Percentiles rank a stretch among this genome's conserved stretches.
Evolutionary conservation across 2,329 filamentous ascomycete genomes (phyloP).

Genomic region (Aschersonia sp.): DNA sequence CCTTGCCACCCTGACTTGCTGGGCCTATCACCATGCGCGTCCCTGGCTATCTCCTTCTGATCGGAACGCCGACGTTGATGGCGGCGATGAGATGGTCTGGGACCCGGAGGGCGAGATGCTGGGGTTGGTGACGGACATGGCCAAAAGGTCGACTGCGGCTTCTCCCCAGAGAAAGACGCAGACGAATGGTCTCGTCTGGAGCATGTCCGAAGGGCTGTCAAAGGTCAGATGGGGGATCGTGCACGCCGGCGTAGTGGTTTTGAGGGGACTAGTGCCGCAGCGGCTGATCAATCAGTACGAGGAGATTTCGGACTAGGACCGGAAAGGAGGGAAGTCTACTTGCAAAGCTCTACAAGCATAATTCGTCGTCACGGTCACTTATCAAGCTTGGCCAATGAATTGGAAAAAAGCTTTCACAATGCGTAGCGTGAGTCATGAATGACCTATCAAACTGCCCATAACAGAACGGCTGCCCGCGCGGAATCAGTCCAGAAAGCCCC

Average conservation of each 20-base stretch:
- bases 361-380: too few species aligned
- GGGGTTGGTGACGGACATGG: constrained; percentile 23
- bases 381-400: constrained; percentile 1
- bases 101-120: constrained; percentile 33
- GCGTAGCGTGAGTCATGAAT: too few species aligned
- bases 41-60: constrained; percentile 3
- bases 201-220: constrained; percentile 39
- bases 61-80: constrained; percentile 3
- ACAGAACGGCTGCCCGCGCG: too few species aligned
- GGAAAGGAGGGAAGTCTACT: too few species aligned
- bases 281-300: constrained; percentile 9
- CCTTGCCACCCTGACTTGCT: constrained; percentile 40
- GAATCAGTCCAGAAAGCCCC: too few species aligned
- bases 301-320: background rate
- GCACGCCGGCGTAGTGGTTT: constrained; percentile 44
- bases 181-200: constrained; percentile 36
- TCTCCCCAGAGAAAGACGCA: constrained; percentile 23
- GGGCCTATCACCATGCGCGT: constrained; percentile 38
- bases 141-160: constrained; percentile 15
- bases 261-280: constrained; percentile 21
- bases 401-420: background rate
- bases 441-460: too few species aligned
- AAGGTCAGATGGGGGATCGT: constrained; percentile 48
- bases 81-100: constrained; percentile 33
- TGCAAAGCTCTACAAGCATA: too few species aligned